phyloP scores from a whole-genome alignment of 2,329 filamentous ascomycete species.

The Furcasterigmium sp. region DNA sequence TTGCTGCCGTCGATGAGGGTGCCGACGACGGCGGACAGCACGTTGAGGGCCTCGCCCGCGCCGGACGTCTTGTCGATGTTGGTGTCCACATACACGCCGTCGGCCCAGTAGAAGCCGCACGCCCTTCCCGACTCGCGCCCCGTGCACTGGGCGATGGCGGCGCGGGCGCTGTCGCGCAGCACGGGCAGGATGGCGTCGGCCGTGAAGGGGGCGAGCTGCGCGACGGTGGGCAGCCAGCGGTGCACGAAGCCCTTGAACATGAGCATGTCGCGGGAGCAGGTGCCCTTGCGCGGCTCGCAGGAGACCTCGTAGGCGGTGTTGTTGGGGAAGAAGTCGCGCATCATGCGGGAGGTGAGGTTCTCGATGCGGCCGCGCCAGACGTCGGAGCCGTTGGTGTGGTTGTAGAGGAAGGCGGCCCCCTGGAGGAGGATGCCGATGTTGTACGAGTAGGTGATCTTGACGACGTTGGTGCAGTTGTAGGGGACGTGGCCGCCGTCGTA shows the following conservation, averaged over 20 bases:
- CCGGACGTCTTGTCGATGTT: conserved; percentile 48
- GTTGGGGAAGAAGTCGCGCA: conserved; percentile 43
- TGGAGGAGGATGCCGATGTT: conserved; percentile 47
- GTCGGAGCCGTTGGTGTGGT: conserved; percentile 24
- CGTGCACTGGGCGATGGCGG: conserved; percentile 57
- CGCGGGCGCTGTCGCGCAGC: conserved; percentile 51
- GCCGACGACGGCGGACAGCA: conserved; percentile 45
- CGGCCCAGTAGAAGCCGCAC: conserved; percentile 61
- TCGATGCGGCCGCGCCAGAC: conserved; percentile 49
- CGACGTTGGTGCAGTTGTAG: conserved; percentile 46
- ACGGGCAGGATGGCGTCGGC: conserved; percentile 49
- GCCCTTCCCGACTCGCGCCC: conserved; percentile 50
- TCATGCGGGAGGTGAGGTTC: conserved; percentile 41
- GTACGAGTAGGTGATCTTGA: conserved; percentile 50
- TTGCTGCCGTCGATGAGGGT: conserved; percentile 37
- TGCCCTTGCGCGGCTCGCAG: conserved; percentile 51
- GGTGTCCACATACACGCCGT: conserved; percentile 35
- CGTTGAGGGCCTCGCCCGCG: conserved; percentile 55
- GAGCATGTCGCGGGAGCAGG: conserved; percentile 66
- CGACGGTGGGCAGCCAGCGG: conserved; percentile 57
- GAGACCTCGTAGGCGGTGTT: conserved; percentile 57
- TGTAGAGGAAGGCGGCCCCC: conserved; percentile 56
- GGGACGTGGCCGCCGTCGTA: conserved; percentile 50
- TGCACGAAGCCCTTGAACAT: conserved; percentile 68
- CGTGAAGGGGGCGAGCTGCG: conserved; percentile 56